Conservation (phyloP, 202 grass and related monocot genomes). For the Eragrostis tef region DNA sequence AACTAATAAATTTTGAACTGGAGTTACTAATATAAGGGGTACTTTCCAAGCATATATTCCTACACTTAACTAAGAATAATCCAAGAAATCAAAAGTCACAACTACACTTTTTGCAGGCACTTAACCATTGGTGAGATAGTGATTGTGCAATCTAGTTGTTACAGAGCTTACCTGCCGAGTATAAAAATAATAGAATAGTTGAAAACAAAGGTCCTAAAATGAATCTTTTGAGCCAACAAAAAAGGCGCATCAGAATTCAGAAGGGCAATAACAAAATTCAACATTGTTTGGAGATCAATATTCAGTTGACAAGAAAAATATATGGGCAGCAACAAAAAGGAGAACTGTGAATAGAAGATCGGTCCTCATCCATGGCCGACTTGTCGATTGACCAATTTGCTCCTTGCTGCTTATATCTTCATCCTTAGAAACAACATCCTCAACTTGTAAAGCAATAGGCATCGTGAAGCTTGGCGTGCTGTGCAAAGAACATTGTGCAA, state of each 20-base stretch:
- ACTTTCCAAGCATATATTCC: no score
- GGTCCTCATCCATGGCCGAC: slow-evolving; percentile 36
- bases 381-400: slow-evolving; percentile 14
- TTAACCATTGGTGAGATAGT: not conserved
- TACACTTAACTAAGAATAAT: no score
- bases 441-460: slow-evolving; percentile 27
- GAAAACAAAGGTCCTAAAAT: not conserved
- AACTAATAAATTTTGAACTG: no score
- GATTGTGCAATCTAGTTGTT: not conserved
- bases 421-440: not conserved
- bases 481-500: slow-evolving; percentile 40
- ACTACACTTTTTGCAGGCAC: no score
- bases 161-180: not conserved
- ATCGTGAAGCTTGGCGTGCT: slow-evolving; percentile 44
- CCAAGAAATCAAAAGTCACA: no score
- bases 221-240: slow-evolving; percentile 21
- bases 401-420: slow-evolving; percentile 1
- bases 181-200: not conserved
- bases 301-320: slow-evolving; percentile 43
- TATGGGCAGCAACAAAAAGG: slow-evolving; percentile 43
- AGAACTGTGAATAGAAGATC: slow-evolving; percentile 43
- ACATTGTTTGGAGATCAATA: slow-evolving; percentile 21
- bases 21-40: no score
- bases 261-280: not conserved
- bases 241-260: slow-evolving; percentile 13